A percentile compares a stretch with the other conserved stretches of the same genome.
Evolutionary conservation across 352 stramenopile genomes (phyloP).

Genomic region (Thraustotheca clavata): DNA sequence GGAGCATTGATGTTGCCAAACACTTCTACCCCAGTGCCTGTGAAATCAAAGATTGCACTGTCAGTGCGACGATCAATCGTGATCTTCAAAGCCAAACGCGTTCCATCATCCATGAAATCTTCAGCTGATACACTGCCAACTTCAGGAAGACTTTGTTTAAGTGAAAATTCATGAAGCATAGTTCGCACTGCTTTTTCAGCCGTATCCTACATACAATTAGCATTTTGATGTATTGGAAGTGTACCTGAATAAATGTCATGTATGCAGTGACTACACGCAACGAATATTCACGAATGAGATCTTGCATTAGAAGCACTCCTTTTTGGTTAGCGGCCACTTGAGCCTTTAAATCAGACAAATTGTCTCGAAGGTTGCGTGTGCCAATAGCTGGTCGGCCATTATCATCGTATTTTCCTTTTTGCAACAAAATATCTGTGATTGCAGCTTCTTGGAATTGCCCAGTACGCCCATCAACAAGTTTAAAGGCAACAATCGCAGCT

Average conservation of each 20-base stretch:
- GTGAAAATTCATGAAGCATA: slow-evolving; percentile 94
- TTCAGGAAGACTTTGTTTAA: slow-evolving; percentile 57
- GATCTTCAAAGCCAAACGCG: slow-evolving; percentile 93
- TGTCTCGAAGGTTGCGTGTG: slow-evolving; percentile 96
- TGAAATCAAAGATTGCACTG: slow-evolving; percentile 96
- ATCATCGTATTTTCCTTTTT: slow-evolving; percentile 81
- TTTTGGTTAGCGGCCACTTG: slow-evolving; percentile 98
- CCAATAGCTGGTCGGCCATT: slow-evolving; percentile 79
- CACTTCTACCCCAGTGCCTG: slow-evolving; percentile 94
- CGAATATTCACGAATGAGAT: slow-evolving; percentile 94
- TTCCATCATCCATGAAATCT: slow-evolving; percentile 99
- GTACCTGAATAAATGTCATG: slow-evolving; percentile 97
- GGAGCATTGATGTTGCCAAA: slow-evolving; percentile 98
- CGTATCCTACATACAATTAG: slow-evolving; percentile 33
- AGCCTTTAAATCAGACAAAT: slow-evolving; percentile 95
- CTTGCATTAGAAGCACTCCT: slow-evolving; percentile 92
- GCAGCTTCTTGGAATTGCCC: slow-evolving; percentile 95
- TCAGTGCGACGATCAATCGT: slow-evolving; percentile 89
- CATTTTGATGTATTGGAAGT: not conserved
- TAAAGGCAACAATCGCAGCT: slow-evolving; percentile 98
- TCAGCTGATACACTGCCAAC: slow-evolving; percentile 86
- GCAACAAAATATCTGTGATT: slow-evolving; percentile 93
- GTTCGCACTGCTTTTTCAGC: slow-evolving; percentile 92
- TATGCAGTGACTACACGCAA: slow-evolving; percentile 94
- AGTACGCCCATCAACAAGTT: slow-evolving; percentile 91